Base-by-base conservation (phyloP, 2,329 filamentous ascomycete genomes). In the Hymenoscyphus fructigenus region DNA sequence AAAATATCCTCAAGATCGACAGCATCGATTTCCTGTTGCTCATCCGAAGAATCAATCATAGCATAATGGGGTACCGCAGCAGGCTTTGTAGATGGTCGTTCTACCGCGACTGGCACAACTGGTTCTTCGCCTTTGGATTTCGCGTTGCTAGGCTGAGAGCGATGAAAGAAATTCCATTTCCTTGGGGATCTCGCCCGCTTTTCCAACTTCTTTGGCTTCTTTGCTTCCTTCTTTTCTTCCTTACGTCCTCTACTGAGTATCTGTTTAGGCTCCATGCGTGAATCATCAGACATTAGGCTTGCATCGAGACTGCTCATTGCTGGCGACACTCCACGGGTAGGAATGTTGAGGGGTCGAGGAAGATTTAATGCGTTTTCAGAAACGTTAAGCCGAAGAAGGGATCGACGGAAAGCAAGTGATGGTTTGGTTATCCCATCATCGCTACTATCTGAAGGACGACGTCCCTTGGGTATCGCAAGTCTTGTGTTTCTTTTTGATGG, bases 101-200 rank as follows among this genome's bases (percentile, higher is more conserved):
- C 79, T 0, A 82, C 79, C 15, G 78, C 72, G 55, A 82, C 80
- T n/a, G 83, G 79, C 0, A 83, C 79, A 1, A 83, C 79, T 2
- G 82, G 81, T 0, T 81, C 73, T n/a, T 84, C 65, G 1, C 56
- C 50, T 23, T 72, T 60, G 1, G 56, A 29, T 59, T 72, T 69
- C n/a, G 61, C n/a, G 4, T 59, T 82, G 23, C 20, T 53, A 2
- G 75, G 80, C 34, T 85, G 83, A 0, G 83, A 83, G 57, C 85
- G 80, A 59, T 85, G 81, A 69, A 89, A 89, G 14, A 88, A 74
- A 67, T 88, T 88, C 87, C 87, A 89, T 69, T 84, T 87, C 7
- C 83, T 81, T 5, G 74, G 74, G 23, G 85, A 85, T 29, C 84
- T 82, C 1, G 81, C 74, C 61, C 81, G 80, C 73, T 88, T 88